Conservation (phyloP, 2,329 filamentous ascomycete genomes). For the Pseudomassariella vexata region DNA sequence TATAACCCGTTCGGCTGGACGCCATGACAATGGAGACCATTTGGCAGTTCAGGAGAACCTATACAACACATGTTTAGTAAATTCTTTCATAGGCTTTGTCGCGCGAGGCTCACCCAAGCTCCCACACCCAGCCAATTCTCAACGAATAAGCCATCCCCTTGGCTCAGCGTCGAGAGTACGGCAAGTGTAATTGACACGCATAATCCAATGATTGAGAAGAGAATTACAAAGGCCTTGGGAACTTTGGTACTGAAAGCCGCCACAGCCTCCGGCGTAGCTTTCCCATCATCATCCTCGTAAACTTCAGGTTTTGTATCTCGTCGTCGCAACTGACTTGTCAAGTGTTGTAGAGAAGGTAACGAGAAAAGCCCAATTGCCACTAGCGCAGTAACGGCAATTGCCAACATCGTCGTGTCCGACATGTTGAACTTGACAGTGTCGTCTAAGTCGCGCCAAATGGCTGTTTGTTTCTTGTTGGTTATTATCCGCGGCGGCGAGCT, state of each 20-base stretch:
- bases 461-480: too few relatives aligned
- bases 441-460: too few relatives aligned
- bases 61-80: conserved; percentile 8
- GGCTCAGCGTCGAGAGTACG: conserved; percentile 41
- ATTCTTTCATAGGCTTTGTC: conserved; percentile 2
- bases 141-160: conserved; percentile 34
- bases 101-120: conserved; percentile 52
- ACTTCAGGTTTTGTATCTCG: conserved; percentile 31
- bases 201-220: conserved; percentile 49
- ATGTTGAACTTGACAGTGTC: conserved; percentile 9
- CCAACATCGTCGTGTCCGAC: conserved; percentile 14
- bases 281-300: conserved; percentile 67
- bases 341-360: conserved; percentile 15
- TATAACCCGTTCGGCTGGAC: conserved; percentile 44
- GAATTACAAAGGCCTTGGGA: conserved; percentile 48
- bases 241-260: conserved; percentile 55
- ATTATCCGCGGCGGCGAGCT: too few relatives aligned
- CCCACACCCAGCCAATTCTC: conserved; percentile 55
- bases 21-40: conserved; percentile 41
- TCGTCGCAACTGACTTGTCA: conserved; percentile 13
- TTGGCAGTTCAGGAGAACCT: conserved; percentile 50
- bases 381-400: conserved; percentile 19
- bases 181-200: conserved; percentile 51
- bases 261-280: conserved; percentile 58
- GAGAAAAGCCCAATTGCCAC: conserved; percentile 17